Evolutionary conservation across 2,329 filamentous ascomycete genomes (phyloP).

Genomic region (Sporothrix pseudoabietina): DNA sequence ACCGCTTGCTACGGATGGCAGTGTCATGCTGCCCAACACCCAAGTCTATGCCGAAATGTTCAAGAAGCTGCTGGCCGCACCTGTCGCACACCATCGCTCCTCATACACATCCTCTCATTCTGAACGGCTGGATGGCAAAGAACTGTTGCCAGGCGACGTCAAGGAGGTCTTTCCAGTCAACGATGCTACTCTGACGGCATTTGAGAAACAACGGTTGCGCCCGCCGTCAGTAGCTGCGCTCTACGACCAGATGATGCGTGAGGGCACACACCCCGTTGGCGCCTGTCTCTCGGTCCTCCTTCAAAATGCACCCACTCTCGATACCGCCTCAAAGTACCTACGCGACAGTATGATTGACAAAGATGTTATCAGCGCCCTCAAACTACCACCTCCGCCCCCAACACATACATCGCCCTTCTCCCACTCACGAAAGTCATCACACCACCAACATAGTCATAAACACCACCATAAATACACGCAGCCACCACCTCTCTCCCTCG

Average conservation of each 20-base stretch:
- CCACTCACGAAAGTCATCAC: background rate
- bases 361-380: conserved; percentile 26
- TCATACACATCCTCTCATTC: background rate
- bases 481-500: conserved; percentile 31
- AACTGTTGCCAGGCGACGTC: conserved; percentile 60
- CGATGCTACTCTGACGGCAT: conserved; percentile 62
- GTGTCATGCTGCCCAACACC: conserved; percentile 41
- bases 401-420: conserved; percentile 38
- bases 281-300: conserved; percentile 60
- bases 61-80: conserved; percentile 53
- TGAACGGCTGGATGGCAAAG: conserved; percentile 2
- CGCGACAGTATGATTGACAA: conserved; percentile 46
- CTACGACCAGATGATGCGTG: conserved; percentile 59
- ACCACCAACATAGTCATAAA: background rate
- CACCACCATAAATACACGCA: background rate
- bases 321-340: conserved; percentile 54
- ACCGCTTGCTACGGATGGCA: conserved; percentile 37
- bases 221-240: conserved; percentile 63
- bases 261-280: conserved; percentile 52
- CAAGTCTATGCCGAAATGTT: conserved; percentile 63
- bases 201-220: conserved; percentile 63
- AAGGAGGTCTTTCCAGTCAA: conserved; percentile 58
- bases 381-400: conserved; percentile 30
- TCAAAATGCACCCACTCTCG: conserved; percentile 51
- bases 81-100: conserved; percentile 34